Base-by-base conservation (phyloP, 2,329 filamentous ascomycete species). In the Botrytis fragariae region DNA sequence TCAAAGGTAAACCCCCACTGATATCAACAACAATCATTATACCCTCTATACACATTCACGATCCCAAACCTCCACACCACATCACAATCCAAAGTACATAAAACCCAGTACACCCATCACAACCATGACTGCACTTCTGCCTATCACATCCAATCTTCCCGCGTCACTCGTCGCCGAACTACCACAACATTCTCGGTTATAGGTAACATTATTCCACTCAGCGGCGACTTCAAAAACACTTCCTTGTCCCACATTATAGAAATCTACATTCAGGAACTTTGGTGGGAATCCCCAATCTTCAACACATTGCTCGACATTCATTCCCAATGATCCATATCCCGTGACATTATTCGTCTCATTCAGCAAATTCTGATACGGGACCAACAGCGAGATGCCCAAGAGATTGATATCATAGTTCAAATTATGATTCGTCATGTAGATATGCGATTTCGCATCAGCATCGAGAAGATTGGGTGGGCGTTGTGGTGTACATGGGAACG, bases 401-500 rank as follows among this genome's bases (percentile, higher is more conserved):
- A 97, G 83, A 71, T 87, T 87, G 75, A 97, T 88, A 77, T 94
- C 87, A 74, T 91, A 87, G 81, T 97, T 97, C 74, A 97, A 87
- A 81, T 98, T 98, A 84, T 98, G 95, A 83, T 98, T 98, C 79
- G 92, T 88, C 79, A 97, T 87, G 81, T 95, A 97, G 82, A 97
- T 86, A 61, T 90, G 87, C 44, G 90, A 85, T 73, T 85, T 84
- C 0, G 88, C 87, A 12, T 88, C 85, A 3, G 86, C 82, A 0
- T 81, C 79, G 3, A 83, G 79, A 73, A 97, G 84, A 61, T 88
- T 84, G 0, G 93, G 93, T 0, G 95, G 94, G 0, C 95, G 90
- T 80, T 97, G 89, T 54, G 91, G 86, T 0, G 85, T 90, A 83
- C 95, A 98, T 0, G 94, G 94, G 81, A 97, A 97, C 0, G 82